Conservation (phyloP, 169 alveolate species). For the Plasmodium berghei region DNA sequence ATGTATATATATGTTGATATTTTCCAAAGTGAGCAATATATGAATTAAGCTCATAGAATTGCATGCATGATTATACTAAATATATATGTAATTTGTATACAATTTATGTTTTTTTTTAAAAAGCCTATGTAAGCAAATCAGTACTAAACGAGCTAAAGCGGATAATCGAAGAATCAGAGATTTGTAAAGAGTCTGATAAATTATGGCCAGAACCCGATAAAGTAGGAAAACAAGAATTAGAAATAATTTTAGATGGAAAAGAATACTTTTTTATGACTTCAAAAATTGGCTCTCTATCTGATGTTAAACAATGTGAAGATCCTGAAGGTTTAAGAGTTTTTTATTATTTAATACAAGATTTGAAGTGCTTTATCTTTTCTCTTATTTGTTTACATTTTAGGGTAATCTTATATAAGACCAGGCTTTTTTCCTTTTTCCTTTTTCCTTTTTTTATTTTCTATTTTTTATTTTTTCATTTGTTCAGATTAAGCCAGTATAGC, state of each 20-base stretch:
- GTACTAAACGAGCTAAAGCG: slow-evolving; percentile 90
- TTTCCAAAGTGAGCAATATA: neutral
- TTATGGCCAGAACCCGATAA: slow-evolving; percentile 97
- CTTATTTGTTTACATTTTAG: slow-evolving; percentile 94
- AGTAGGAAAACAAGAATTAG: slow-evolving; percentile 97
- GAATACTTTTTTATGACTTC: slow-evolving; percentile 90
- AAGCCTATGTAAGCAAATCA: slow-evolving; percentile 87
- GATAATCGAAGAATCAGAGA: slow-evolving; percentile 91
- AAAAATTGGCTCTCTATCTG: slow-evolving; percentile 94
- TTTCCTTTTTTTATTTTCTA: too few relatives aligned
- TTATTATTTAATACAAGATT: slow-evolving; percentile 95
- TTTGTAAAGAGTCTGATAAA: slow-evolving; percentile 93
- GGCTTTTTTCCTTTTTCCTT: neutral
- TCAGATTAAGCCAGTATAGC: too few relatives aligned
- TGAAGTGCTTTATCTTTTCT: slow-evolving; percentile 95
- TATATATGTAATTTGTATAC: neutral
- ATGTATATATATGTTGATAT: neutral
- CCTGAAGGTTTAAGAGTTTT: slow-evolving; percentile 95
- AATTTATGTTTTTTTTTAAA: neutral
- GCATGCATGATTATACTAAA: neutral
- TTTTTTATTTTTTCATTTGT: too few relatives aligned
- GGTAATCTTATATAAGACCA: slow-evolving; percentile 72
- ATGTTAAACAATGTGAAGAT: slow-evolving; percentile 93
- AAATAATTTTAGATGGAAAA: slow-evolving; percentile 91
- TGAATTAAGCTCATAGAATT: neutral